Percentiles rank a stretch among this genome's conserved stretches.
Conservation (phyloP, 73 alveolate species). For the Halteria grandinella region DNA sequence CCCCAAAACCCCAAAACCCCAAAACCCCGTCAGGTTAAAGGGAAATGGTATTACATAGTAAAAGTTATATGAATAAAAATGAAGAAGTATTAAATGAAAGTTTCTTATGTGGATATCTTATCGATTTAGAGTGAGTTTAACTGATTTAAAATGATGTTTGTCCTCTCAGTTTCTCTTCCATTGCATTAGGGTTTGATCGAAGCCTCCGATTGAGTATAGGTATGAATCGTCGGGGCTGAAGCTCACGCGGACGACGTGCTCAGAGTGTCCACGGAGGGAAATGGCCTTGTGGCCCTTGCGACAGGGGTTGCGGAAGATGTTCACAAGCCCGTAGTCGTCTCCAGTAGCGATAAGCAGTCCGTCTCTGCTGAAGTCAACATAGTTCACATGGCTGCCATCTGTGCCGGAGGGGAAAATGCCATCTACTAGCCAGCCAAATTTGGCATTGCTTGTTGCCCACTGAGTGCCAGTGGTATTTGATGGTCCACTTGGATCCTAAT, state of each 20-base stretch:
- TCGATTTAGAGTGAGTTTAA: no score
- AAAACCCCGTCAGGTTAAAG: no score
- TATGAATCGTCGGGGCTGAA: constrained; percentile 84
- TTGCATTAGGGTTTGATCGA: constrained; percentile 90
- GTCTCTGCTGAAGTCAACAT: constrained; percentile 80
- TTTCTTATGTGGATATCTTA: no score
- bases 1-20: no score
- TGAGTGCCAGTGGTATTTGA: constrained; percentile 66
- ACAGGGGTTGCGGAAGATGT: constrained; percentile 89
- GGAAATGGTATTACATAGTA: no score
- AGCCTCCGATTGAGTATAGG: constrained; percentile 91
- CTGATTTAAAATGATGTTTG: no score
- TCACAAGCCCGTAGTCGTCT: constrained; percentile 93
- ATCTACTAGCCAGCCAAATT: constrained; percentile 94
- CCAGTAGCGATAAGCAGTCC: constrained; percentile 84
- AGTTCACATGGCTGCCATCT: constrained; percentile 91
- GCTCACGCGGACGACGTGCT: constrained; percentile 92
- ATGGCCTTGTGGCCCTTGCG: constrained; percentile 79
- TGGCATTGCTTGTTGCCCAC: constrained; percentile 91
- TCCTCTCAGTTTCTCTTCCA: constrained; percentile 72
- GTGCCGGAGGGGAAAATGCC: constrained; percentile 93
- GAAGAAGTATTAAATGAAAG: no score
- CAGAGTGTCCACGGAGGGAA: constrained; percentile 94
- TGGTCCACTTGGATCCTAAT: constrained; percentile 86
- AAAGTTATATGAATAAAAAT: no score